Evolutionary conservation across 1,284 basidiomycete genomes (phyloP).

Genomic region (Coniferiporia sulphurascens): DNA sequence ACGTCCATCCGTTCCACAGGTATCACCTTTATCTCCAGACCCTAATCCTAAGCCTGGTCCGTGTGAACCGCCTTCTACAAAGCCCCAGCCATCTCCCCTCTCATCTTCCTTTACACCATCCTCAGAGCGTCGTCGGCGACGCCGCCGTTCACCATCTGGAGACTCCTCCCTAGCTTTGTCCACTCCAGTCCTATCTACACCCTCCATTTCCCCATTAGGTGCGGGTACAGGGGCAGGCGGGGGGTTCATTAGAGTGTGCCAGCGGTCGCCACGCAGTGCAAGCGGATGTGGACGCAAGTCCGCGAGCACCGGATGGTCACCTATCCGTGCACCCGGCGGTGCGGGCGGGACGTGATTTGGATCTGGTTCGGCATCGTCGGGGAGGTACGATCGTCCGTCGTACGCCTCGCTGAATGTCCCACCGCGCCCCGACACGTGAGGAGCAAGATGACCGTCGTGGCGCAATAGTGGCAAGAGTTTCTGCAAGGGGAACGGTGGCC

Average conservation of each 20-base stretch:
- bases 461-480: conserved; percentile 3
- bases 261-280: conserved; percentile 1
- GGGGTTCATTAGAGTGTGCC: background rate
- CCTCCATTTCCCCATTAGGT: background rate
- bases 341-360: background rate
- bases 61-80: conserved; percentile 15
- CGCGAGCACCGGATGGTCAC: conserved; percentile 7
- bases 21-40: background rate
- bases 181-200: background rate
- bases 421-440: conserved; percentile 14
- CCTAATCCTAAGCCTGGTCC: background rate
- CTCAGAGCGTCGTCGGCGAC: background rate
- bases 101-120: conserved; percentile 4
- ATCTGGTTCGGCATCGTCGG: conserved; percentile 13
- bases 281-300: conserved; percentile 9
- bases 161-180: too few relatives aligned
- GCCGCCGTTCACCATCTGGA: background rate
- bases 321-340: conserved; percentile 13
- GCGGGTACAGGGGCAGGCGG: background rate
- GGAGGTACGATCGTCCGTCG: conserved; percentile 17
- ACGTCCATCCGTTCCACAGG: background rate
- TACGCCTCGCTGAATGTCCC: conserved; percentile 10
- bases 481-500: background rate
- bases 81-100: conserved; percentile 13
- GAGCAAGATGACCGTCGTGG: conserved; percentile 12